Conservation (phyloP, 495 filamentous ascomycete genomes). For the Sphaerosporella brunnea region DNA sequence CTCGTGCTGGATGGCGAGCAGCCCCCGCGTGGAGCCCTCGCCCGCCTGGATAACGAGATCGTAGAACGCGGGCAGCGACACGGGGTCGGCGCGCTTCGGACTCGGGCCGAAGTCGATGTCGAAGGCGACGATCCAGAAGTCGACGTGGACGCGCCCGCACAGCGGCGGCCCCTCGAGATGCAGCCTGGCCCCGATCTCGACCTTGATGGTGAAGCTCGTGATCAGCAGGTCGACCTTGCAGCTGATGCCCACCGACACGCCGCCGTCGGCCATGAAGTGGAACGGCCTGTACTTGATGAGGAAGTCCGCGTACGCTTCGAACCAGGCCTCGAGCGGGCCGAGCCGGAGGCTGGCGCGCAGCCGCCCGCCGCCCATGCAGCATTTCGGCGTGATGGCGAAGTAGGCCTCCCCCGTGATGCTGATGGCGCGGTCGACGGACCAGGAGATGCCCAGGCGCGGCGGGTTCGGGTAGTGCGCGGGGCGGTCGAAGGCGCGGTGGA, state of each 20-base stretch:
- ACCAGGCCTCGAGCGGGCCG: constrained; percentile 29
- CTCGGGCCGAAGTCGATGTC: constrained; percentile 31
- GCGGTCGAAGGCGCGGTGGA: constrained; percentile 29
- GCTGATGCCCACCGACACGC: constrained; percentile 29
- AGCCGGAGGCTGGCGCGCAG: constrained; percentile 24
- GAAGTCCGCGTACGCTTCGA: constrained; percentile 33
- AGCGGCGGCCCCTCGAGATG: constrained; percentile 29
- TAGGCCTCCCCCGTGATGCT: constrained; percentile 32
- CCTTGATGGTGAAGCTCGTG: constrained; percentile 25
- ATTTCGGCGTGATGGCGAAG: constrained; percentile 38
- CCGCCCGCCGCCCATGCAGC: constrained; percentile 33
- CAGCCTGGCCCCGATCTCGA: constrained; percentile 28
- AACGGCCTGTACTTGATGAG: constrained; percentile 38
- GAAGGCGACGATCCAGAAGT: constrained; percentile 33
- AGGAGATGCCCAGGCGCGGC: constrained; percentile 31
- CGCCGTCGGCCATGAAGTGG: constrained; percentile 28
- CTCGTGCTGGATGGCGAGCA: too few relatives aligned
- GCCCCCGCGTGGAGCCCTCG: too few relatives aligned
- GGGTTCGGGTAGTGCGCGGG: constrained; percentile 32
- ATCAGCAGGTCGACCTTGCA: constrained; percentile 29
- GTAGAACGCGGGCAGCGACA: constrained; percentile 12
- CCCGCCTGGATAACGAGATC: constrained; percentile 8
- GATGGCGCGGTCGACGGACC: constrained; percentile 23
- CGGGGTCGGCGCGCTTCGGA: background rate
- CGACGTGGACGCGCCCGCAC: constrained; percentile 28